Percentiles rank a stretch among this genome's conserved stretches.
Conservation (phyloP, 1,284 basidiomycete genomes). For the Marasmius oreades region DNA sequence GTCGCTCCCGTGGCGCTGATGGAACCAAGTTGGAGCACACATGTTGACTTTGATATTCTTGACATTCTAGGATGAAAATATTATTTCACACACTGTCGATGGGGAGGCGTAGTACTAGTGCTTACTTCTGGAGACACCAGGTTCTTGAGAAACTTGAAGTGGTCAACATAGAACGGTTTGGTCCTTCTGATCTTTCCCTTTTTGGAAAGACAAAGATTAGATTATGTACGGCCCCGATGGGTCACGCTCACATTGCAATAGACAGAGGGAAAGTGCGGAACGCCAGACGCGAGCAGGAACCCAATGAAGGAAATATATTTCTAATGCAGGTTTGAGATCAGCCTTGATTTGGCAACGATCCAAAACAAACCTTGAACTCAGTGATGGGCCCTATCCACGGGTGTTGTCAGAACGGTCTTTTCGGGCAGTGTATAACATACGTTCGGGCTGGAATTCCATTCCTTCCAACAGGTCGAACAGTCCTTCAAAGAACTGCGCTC, state of each 20-base stretch:
- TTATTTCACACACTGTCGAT: not conserved
- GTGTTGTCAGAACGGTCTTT: constrained; percentile 7
- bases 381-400: constrained; percentile 32
- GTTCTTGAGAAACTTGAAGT: constrained; percentile 57
- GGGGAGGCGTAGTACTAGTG: not conserved
- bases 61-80: constrained; percentile 43
- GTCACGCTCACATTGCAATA: constrained; percentile 46
- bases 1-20: constrained; percentile 64
- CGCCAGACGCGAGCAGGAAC: constrained; percentile 36
- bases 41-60: constrained; percentile 72
- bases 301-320: constrained; percentile 45
- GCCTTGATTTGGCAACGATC: not conserved
- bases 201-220: constrained; percentile 2
- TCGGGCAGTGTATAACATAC: constrained; percentile 31
- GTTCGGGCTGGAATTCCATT: constrained; percentile 51
- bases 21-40: constrained; percentile 75
- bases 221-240: not conserved
- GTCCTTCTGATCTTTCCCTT: constrained; percentile 62
- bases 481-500: constrained; percentile 55
- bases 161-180: constrained; percentile 59
- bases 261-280: constrained; percentile 41
- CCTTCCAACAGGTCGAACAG: constrained; percentile 64
- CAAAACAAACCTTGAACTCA: constrained; percentile 36
- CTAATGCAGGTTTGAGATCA: constrained; percentile 23
- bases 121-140: constrained; percentile 49